Evolutionary conservation across 768 basidiomycete species (phyloP).

Genomic region (Tylopilus sp.): DNA sequence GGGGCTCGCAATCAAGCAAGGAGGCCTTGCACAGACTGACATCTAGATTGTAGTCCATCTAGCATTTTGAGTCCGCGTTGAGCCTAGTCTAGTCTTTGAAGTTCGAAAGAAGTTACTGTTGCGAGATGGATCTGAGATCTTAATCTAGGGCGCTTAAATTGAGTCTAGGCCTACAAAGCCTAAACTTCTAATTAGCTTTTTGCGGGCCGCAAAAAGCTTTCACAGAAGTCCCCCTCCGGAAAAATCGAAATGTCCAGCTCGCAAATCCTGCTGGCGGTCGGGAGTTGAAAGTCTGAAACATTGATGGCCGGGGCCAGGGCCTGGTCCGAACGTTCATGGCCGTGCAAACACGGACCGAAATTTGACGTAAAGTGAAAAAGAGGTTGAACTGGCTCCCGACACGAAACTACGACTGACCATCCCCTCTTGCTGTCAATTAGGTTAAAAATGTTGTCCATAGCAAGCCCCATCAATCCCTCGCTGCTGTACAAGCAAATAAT

Average conservation of each 20-base stretch:
- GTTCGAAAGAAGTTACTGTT: neutral
- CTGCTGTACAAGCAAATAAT: neutral
- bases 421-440: neutral
- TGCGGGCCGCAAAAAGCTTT: too few species aligned
- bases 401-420: slow-evolving; percentile 5
- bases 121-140: slow-evolving; percentile 20
- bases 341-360: slow-evolving; percentile 2
- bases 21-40: neutral
- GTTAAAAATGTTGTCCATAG: slow-evolving; percentile 17
- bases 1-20: slow-evolving; percentile 24
- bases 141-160: slow-evolving; percentile 3
- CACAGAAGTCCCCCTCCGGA: neutral
- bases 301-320: too few species aligned
- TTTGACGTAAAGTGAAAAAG: slow-evolving; percentile 8
- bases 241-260: neutral
- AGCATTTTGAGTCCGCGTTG: neutral
- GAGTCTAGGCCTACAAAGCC: slow-evolving; percentile 3
- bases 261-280: neutral
- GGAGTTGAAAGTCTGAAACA: too few species aligned
- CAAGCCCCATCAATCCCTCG: slow-evolving; percentile 1
- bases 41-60: neutral
- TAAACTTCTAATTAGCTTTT: slow-evolving; percentile 23
- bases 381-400: neutral
- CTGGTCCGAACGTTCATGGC: neutral
- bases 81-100: neutral